phyloP scores from a whole-genome alignment of 2,329 filamentous ascomycete genomes.

The Metarhizium rileyi region DNA sequence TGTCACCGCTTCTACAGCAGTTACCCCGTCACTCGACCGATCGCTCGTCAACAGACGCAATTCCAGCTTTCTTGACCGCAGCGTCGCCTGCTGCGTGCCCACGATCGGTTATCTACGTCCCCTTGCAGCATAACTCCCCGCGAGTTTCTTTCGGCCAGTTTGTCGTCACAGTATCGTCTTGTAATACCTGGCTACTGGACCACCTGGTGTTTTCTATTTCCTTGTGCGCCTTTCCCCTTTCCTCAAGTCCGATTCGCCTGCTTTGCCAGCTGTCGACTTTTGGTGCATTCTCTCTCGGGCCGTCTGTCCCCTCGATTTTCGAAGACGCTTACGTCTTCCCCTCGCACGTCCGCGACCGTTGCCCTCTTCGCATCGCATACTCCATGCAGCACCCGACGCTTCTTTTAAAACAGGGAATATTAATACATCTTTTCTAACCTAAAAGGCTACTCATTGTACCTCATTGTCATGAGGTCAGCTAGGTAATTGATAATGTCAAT shows the following conservation, averaged over 20 bases:
- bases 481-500: conserved; percentile 90
- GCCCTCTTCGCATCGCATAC: conserved; percentile 4
- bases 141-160: conserved; percentile 1
- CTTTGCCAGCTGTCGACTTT: conserved; percentile 1
- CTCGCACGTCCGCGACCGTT: not conserved
- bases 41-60: not conserved
- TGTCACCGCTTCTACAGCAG: conserved; percentile 1
- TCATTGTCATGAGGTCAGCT: conserved; percentile 13
- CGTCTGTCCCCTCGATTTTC: not conserved
- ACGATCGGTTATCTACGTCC: not conserved
- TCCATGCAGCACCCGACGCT: conserved; percentile 2
- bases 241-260: not conserved
- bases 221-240: conserved; percentile 4
- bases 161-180: conserved; percentile 19
- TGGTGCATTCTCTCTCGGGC: not conserved
- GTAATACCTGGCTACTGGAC: conserved; percentile 25
- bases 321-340: not conserved
- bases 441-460: not conserved
- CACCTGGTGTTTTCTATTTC: conserved; percentile 7
- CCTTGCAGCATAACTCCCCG: not conserved
- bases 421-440: not conserved
- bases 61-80: not conserved
- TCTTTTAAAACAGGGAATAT: conserved; percentile 1
- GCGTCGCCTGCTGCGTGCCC: not conserved
- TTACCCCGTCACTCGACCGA: not conserved